A percentile compares a stretch with the other conserved stretches of the same genome.
Evolutionary conservation across 2,329 filamentous ascomycete genomes (phyloP).

Genomic region (Knufia petricola): DNA sequence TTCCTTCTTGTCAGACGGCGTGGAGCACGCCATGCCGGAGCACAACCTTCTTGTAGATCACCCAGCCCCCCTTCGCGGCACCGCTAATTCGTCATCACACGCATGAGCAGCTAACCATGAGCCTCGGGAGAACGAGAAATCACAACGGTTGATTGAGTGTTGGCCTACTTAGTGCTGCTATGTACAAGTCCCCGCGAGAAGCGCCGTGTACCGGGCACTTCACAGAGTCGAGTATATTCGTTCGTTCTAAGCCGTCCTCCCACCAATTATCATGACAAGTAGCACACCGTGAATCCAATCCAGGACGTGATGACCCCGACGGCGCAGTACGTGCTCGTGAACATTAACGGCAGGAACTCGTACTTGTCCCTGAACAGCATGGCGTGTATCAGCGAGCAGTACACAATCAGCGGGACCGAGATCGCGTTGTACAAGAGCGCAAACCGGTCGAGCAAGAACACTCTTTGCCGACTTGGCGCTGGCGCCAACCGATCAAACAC

Average conservation of each 20-base stretch:
- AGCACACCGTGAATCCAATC: conserved; percentile 88
- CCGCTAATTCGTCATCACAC: not conserved
- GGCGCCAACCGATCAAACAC: conserved; percentile 81
- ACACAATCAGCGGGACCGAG: conserved; percentile 78
- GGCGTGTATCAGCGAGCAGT: conserved; percentile 75
- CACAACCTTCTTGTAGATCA: not conserved
- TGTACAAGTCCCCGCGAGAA: not conserved
- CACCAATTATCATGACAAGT: conserved; percentile 55
- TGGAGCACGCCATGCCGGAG: not conserved
- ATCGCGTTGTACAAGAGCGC: conserved; percentile 81
- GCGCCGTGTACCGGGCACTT: too few species aligned
- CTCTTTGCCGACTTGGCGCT: conserved; percentile 64
- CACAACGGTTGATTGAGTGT: too few species aligned
- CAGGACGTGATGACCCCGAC: conserved; percentile 93
- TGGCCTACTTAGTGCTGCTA: not conserved
- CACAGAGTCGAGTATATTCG: too few species aligned
- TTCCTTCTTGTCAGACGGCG: not conserved
- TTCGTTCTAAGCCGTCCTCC: too few species aligned
- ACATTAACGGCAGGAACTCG: conserved; percentile 93
- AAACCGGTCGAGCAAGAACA: conserved; percentile 87
- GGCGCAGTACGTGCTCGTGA: conserved; percentile 88
- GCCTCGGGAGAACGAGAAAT: too few species aligned
- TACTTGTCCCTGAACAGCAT: conserved; percentile 72
- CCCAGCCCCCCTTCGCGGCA: not conserved
- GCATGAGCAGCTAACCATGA: too few species aligned